A percentile compares a stretch with the other conserved stretches of the same genome.
These are phyloP conservation scores for Boletus subcaerulescens DNA, from an alignment of 768 basidiomycete genomes.

Conservation along the genomic window DNA sequence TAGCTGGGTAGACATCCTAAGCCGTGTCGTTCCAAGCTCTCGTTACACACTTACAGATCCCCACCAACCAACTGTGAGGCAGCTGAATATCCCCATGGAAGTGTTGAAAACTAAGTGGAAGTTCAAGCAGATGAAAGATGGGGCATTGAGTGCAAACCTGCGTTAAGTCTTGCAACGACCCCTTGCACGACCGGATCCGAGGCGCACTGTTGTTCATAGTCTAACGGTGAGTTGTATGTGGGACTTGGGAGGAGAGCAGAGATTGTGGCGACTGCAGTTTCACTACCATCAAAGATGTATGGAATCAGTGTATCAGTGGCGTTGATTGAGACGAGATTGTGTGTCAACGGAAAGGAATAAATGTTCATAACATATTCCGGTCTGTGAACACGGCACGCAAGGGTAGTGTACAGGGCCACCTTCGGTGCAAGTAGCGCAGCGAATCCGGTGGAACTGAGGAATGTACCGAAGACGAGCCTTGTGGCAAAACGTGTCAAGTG, in stretches of 20 bases:
- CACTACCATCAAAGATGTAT: background rate
- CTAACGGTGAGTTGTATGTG: background rate
- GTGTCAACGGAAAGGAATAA: background rate
- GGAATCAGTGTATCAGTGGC: background rate
- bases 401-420: slow-evolving; percentile 70
- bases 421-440: slow-evolving; percentile 63
- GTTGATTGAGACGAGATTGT: background rate
- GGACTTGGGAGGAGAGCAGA: slow-evolving; percentile 2
- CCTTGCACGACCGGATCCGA: slow-evolving; percentile 72
- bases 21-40: background rate
- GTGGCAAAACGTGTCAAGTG: background rate
- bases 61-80: slow-evolving; percentile 86
- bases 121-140: background rate
- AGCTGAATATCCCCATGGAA: slow-evolving; percentile 67
- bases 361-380: slow-evolving; percentile 44
- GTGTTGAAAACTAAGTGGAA: slow-evolving; percentile 53
- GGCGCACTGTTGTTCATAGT: slow-evolving; percentile 42
- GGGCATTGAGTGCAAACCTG: slow-evolving; percentile 42
- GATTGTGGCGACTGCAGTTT: background rate
- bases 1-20: slow-evolving; percentile 39
- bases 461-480: slow-evolving; percentile 59
- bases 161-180: slow-evolving; percentile 61
- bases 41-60: slow-evolving; percentile 54
- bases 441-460: slow-evolving; percentile 53
- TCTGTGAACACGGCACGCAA: slow-evolving; percentile 66